Percentiles rank a stretch among this genome's conserved stretches.
Evolutionary conservation across 164 flowering plant genomes (phyloP).

Genomic region (Vitis vinifera): ASM3070453v1 NC_081812.1:22564001-22564500

Average conservation of each 20-base stretch:
- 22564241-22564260: neutral
- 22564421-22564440: neutral
- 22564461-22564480: neutral
- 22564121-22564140: neutral
- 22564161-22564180: no score
- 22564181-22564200: no score
- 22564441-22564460: neutral
- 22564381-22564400: no score
- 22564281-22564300: no score
- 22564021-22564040: no score
- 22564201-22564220: constrained; percentile 6
- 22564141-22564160: neutral
- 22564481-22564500: neutral
- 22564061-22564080: neutral
- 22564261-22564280: neutral
- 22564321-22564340: no score
- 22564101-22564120: neutral
- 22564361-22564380: no score
- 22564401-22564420: no score
- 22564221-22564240: constrained; percentile 8
- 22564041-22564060: no score
- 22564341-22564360: no score
- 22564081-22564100: constrained; percentile 1
- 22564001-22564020: no score
- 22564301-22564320: no score